Evolutionary conservation across 2,329 filamentous ascomycete genomes (phyloP).

Genomic region (Chaetothyriales sp.): DNA sequence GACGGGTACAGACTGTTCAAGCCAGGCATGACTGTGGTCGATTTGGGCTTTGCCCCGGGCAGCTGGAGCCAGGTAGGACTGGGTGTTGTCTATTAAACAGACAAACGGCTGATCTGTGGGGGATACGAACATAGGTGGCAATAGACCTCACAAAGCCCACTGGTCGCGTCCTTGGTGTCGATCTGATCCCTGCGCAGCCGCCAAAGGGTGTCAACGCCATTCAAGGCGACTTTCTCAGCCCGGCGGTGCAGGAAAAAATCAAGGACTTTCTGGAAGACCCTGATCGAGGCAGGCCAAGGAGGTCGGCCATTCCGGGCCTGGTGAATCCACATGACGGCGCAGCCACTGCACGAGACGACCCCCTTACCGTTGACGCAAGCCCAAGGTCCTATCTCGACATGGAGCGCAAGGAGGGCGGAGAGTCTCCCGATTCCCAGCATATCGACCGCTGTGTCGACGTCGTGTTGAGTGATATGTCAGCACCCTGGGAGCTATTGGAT

Average conservation of each 20-base stretch:
- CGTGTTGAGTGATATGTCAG: constrained; percentile 98
- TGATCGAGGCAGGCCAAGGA: constrained; percentile 38
- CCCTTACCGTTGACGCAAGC: neutral
- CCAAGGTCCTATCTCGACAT: constrained; percentile 47
- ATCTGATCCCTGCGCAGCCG: constrained; percentile 82
- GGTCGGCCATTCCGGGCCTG: constrained; percentile 8
- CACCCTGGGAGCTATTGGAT: constrained; percentile 71
- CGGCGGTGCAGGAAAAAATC: constrained; percentile 58
- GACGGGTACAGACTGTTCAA: constrained; percentile 65
- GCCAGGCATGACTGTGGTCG: constrained; percentile 69
- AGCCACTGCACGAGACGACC: constrained; percentile 16
- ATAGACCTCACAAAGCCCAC: constrained; percentile 58
- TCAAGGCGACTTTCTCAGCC: constrained; percentile 80
- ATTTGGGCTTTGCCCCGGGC: constrained; percentile 71
- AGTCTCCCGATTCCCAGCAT: constrained; percentile 16
- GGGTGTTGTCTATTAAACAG: neutral
- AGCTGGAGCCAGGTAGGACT: constrained; percentile 50
- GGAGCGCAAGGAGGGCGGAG: constrained; percentile 31
- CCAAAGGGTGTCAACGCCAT: constrained; percentile 85
- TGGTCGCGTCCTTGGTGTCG: constrained; percentile 76
- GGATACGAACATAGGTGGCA: constrained; percentile 47
- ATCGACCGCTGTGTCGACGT: constrained; percentile 60
- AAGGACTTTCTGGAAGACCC: constrained; percentile 58
- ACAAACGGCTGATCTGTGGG: neutral
- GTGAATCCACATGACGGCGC: neutral